phyloP scores from a whole-genome alignment of 768 basidiomycete genomes.

The Amanita inopinata region DNA sequence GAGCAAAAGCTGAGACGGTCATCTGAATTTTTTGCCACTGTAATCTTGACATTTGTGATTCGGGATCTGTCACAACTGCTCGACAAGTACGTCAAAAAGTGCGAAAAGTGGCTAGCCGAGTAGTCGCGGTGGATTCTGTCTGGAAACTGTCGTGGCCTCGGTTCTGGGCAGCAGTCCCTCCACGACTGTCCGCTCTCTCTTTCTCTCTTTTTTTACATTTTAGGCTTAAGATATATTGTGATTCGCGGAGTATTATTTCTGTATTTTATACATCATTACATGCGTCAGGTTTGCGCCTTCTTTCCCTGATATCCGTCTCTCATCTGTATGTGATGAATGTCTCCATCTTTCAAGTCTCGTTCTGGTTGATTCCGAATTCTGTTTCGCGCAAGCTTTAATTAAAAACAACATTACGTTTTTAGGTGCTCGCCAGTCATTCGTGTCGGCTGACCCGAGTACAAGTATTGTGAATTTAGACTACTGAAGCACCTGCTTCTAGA shows the following conservation, averaged over 20 bases:
- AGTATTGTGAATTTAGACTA: background rate
- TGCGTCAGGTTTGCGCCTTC: slow-evolving; percentile 4
- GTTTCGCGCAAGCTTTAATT: too few species aligned
- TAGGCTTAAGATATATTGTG: slow-evolving; percentile 8
- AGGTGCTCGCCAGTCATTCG: background rate
- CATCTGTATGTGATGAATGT: slow-evolving; percentile 6
- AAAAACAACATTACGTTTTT: background rate
- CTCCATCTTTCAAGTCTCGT: background rate
- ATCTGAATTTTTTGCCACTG: slow-evolving; percentile 88
- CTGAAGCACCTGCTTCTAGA: too few species aligned
- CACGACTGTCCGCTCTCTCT: background rate
- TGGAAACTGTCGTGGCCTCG: too few species aligned
- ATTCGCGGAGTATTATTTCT: slow-evolving; percentile 9
- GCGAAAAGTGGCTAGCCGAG: slow-evolving; percentile 87
- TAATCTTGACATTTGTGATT: slow-evolving; percentile 84
- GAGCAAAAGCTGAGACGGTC: slow-evolving; percentile 71
- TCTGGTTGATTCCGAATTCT: background rate
- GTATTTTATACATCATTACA: slow-evolving; percentile 10
- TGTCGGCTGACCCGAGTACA: too few species aligned
- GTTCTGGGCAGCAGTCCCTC: background rate
- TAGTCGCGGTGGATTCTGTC: too few species aligned
- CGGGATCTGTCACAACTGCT: slow-evolving; percentile 77
- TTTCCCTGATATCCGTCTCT: background rate
- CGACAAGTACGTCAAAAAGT: slow-evolving; percentile 91
- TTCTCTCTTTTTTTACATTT: slow-evolving; percentile 5